A percentile compares a stretch with the other conserved stretches of the same genome.
Conservation (phyloP, 805 yeast genomes). For the Kluyveromyces wickerhamii region DNA sequence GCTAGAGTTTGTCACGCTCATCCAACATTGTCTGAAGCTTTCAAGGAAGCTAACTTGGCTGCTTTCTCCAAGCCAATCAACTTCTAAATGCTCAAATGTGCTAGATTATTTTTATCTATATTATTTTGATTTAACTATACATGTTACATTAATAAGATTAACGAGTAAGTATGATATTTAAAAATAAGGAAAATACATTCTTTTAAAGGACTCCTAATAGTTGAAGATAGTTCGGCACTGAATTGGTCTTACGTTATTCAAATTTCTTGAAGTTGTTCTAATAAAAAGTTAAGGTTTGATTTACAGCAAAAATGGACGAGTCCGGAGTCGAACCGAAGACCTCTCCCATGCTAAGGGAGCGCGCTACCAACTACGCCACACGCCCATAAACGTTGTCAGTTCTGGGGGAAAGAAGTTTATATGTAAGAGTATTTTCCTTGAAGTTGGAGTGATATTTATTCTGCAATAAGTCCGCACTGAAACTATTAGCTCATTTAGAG, state of each 20-base stretch:
- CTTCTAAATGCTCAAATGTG: slow-evolving; percentile 25
- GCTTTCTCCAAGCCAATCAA: slow-evolving; percentile 89
- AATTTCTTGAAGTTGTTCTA: no score
- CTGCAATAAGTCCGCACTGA: no score
- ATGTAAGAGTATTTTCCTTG: no score
- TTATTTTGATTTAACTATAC: not conserved
- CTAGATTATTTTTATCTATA: not conserved
- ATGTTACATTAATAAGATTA: not conserved
- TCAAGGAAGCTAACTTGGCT: slow-evolving; percentile 95
- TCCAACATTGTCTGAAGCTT: slow-evolving; percentile 96
- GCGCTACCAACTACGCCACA: slow-evolving; percentile 76
- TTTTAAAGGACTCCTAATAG: no score
- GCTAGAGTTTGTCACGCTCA: slow-evolving; percentile 98
- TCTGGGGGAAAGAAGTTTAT: no score
- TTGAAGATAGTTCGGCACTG: no score
- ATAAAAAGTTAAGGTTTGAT: not conserved
- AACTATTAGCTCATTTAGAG: no score
- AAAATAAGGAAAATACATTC: no score
- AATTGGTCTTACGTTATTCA: no score
- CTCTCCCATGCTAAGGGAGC: slow-evolving; percentile 67
- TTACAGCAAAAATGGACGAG: slow-evolving; percentile 50
- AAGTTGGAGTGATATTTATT: no score
- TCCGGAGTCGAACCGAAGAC: slow-evolving; percentile 71
- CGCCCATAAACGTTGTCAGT: slow-evolving; percentile 35
- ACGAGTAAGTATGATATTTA: slow-evolving; percentile 1